These are phyloP conservation scores for Xylaria curta DNA, from an alignment of 495 filamentous ascomycete genomes.

Conservation along the genomic window DNA sequence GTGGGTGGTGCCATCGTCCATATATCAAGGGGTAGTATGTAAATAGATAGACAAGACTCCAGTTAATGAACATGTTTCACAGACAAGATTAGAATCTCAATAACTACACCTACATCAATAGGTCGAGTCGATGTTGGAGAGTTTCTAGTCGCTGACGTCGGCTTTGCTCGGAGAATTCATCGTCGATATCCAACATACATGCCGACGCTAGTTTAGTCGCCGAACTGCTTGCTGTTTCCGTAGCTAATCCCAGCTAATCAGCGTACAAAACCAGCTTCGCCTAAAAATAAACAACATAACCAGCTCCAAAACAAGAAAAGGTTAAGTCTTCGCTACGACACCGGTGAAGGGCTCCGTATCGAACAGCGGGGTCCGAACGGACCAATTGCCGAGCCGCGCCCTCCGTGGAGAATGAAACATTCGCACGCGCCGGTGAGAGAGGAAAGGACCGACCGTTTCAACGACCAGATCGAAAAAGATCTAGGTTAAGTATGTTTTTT, in stretches of 20 bases:
- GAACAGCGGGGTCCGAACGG: background rate
- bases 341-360: background rate
- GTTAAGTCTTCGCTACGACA: background rate
- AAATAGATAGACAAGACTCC: background rate
- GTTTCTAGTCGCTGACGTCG: background rate
- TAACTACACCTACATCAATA: background rate
- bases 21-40: background rate
- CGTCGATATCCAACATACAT: background rate
- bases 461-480: background rate
- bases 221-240: background rate
- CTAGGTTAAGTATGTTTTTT: background rate
- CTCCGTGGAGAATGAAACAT: background rate
- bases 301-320: background rate
- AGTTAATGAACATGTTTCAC: background rate
- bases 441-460: background rate
- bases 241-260: background rate
- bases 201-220: background rate
- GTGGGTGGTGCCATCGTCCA: background rate
- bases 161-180: background rate
- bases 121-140: background rate
- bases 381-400: background rate
- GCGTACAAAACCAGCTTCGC: background rate
- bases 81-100: background rate
- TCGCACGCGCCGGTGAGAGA: constrained; percentile 8
- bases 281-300: background rate